A percentile compares a stretch with the other conserved stretches of the same genome.
Conservation (phyloP, 495 filamentous ascomycete genomes). For the Penicillium daleae region DNA sequence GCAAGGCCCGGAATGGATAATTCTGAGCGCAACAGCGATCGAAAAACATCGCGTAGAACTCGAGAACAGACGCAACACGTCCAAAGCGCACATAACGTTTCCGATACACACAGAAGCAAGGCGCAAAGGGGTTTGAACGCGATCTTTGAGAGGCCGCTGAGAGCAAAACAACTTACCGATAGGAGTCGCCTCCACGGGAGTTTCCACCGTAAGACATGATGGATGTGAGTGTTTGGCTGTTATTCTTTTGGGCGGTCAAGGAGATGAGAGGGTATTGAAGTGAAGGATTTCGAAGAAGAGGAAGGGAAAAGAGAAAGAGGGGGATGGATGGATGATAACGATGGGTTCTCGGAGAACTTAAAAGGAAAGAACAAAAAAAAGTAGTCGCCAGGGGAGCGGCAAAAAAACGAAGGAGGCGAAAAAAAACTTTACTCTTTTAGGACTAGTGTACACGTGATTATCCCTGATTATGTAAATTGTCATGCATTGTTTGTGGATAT, state of each 20-base stretch:
- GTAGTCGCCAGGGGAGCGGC: conserved; percentile 27
- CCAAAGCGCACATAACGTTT: not conserved
- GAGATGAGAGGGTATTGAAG: not conserved
- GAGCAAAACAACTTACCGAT: conserved; percentile 42
- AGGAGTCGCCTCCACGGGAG: conserved; percentile 49
- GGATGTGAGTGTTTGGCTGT: conserved; percentile 27
- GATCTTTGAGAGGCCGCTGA: not conserved
- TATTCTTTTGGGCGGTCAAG: conserved; percentile 1
- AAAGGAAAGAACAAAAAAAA: conserved; percentile 34
- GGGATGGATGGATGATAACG: conserved; percentile 23
- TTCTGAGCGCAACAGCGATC: not conserved
- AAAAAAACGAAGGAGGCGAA: conserved; percentile 27
- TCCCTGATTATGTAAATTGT: not conserved
- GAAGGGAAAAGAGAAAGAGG: conserved; percentile 32
- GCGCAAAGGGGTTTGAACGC: not conserved
- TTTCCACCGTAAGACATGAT: conserved; percentile 77
- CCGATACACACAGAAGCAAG: not conserved
- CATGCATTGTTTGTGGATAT: not conserved
- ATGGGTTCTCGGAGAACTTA: conserved; percentile 18
- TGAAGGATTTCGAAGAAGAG: conserved; percentile 15
- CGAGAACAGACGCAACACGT: not conserved
- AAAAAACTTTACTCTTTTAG: conserved; percentile 18
- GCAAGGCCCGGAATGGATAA: not conserved
- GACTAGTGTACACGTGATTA: conserved; percentile 13
- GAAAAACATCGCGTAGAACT: not conserved